Conservation (phyloP, 1,284 basidiomycete species). For the Irpex rosettiformis region DNA sequence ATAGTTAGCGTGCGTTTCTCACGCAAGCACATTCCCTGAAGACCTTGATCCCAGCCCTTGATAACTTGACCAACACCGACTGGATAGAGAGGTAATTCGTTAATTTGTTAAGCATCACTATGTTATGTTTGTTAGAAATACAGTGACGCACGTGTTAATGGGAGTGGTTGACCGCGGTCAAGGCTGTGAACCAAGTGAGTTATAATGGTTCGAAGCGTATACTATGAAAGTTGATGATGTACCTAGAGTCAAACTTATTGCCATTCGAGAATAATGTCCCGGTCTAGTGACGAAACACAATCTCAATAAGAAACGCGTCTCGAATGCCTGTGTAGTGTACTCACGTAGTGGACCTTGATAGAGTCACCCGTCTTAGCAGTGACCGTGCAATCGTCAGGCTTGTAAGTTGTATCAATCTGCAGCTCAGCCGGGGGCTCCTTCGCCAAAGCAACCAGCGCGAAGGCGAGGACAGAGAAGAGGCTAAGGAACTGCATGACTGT, state of each 20-base stretch:
- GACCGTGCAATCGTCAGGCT: constrained; percentile 55
- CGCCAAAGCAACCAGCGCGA: constrained; percentile 35
- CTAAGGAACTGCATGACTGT: constrained; percentile 16
- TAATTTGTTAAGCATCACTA: too few species aligned
- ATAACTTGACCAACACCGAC: constrained; percentile 83
- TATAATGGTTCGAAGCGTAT: neutral
- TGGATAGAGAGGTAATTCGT: constrained; percentile 31
- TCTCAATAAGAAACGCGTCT: neutral
- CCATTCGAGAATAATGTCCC: constrained; percentile 72
- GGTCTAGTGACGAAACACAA: constrained; percentile 42
- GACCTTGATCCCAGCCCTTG: constrained; percentile 78
- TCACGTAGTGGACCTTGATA: constrained; percentile 77
- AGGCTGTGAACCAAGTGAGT: constrained; percentile 35
- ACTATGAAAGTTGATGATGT: too few species aligned
- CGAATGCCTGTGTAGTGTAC: constrained; percentile 27
- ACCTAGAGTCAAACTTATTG: constrained; percentile 84
- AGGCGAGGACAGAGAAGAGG: constrained; percentile 34
- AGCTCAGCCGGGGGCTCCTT: constrained; percentile 49
- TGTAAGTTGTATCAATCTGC: constrained; percentile 55
- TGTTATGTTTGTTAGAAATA: too few species aligned
- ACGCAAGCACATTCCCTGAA: constrained; percentile 81
- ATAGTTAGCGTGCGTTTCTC: constrained; percentile 94
- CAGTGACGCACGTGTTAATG: constrained; percentile 68
- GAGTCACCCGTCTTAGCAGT: constrained; percentile 64
- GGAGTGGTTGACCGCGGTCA: constrained; percentile 66